Evolutionary conservation across 257 asterid genomes (phyloP).

Genomic region (Capsicum chinense): DNA sequence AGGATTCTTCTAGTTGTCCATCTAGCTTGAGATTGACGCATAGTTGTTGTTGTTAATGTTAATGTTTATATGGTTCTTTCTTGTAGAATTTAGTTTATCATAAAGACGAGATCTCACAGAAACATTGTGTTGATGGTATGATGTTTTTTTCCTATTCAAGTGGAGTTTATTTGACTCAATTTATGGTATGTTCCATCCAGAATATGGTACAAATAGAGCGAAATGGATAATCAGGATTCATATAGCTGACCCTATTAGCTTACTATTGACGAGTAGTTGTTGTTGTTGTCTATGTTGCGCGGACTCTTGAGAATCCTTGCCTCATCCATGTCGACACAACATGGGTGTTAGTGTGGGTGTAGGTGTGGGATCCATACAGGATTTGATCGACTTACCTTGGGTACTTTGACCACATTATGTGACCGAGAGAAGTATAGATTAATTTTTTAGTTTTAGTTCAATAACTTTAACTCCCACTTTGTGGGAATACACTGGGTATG

Average conservation of each 20-base stretch:
- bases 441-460: not conserved
- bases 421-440: not conserved
- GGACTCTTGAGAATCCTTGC: not conserved
- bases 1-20: not conserved
- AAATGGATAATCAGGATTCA: slow-evolving; percentile 12
- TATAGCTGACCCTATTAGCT: not conserved
- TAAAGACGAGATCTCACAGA: not conserved
- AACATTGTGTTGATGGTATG: not conserved
- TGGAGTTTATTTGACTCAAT: slow-evolving; percentile 3
- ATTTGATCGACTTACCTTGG: not conserved
- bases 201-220: not conserved
- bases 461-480: not conserved
- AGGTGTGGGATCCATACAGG: not conserved
- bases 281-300: not conserved
- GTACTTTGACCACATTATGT: not conserved
- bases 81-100: not conserved
- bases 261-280: slow-evolving; percentile 8
- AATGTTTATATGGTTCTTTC: not conserved
- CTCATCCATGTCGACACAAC: not conserved
- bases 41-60: not conserved
- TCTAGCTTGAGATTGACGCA: not conserved
- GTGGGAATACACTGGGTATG: no score
- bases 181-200: not conserved
- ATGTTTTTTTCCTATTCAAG: not conserved
- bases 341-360: not conserved